phyloP scores from a whole-genome alignment of 805 yeast species.

The Teunomyces lycoperdinae region DNA sequence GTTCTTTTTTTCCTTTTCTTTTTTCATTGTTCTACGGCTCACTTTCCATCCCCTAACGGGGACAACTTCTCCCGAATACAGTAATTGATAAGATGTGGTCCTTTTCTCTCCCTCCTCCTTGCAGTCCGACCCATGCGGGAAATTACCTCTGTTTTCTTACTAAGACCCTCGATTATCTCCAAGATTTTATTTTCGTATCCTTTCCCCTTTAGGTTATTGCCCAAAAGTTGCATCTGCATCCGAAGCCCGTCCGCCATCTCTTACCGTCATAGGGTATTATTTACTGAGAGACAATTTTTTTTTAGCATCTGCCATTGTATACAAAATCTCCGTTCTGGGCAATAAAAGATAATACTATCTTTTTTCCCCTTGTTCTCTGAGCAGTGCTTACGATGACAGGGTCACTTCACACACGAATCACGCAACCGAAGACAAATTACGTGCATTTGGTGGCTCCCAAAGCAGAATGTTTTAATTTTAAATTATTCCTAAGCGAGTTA shows the following conservation, averaged over 20 bases:
- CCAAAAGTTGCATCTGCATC: neutral
- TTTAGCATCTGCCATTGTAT: neutral
- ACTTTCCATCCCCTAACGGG: neutral
- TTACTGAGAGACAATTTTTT: neutral
- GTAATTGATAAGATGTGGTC: neutral
- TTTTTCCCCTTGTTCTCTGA: neutral
- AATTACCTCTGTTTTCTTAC: neutral
- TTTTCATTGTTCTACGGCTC: neutral
- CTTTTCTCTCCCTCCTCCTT: neutral
- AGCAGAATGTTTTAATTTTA: no score
- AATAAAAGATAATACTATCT: neutral
- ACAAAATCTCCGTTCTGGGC: neutral
- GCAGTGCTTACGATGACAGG: neutral
- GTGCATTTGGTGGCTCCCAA: no score
- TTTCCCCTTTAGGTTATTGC: neutral
- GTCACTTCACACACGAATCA: neutral
- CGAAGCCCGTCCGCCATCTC: neutral
- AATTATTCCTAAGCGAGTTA: neutral
- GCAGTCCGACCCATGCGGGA: neutral
- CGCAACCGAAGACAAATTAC: neutral
- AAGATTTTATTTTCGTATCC: neutral
- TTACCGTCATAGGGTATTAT: neutral
- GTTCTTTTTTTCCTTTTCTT: no score
- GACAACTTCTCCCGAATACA: neutral
- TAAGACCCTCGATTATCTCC: neutral